Evolutionary conservation across 805 yeast genomes (phyloP).

Genomic region (Kuraishia hungarica): DNA sequence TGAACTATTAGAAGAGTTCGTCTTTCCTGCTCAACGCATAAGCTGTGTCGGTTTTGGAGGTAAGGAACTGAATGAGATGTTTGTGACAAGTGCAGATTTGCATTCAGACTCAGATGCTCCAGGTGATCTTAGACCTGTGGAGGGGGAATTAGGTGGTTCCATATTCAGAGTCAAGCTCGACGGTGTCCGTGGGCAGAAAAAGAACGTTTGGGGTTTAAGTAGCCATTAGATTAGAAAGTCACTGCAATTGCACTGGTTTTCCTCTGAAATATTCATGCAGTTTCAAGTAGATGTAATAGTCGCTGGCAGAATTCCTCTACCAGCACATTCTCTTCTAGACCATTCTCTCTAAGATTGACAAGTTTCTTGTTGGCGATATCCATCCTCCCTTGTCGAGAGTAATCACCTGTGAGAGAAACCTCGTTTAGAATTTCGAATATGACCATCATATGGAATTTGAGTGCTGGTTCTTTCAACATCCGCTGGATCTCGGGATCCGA

Average conservation of each 20-base stretch:
- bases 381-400: constrained; percentile 40
- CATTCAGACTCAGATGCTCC: constrained; percentile 33
- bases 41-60: constrained; percentile 73
- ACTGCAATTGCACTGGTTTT: not conserved
- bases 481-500: constrained; percentile 34
- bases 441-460: constrained; percentile 46
- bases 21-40: constrained; percentile 51
- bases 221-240: not conserved
- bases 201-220: constrained; percentile 17
- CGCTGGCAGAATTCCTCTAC: constrained; percentile 61
- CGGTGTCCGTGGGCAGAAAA: constrained; percentile 24
- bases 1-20: constrained; percentile 36
- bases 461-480: constrained; percentile 40
- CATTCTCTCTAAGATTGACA: constrained; percentile 52
- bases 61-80: constrained; percentile 42
- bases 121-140: constrained; percentile 17
- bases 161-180: constrained; percentile 37
- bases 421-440: constrained; percentile 41
- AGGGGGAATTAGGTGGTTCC: constrained; percentile 50
- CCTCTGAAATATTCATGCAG: constrained; percentile 1
- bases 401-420: constrained; percentile 37
- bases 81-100: constrained; percentile 59
- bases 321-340: constrained; percentile 54
- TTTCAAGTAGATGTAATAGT: constrained; percentile 20
- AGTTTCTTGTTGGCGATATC: constrained; percentile 57